Base-by-base conservation (phyloP, 345 rosid genomes). In the Erodium maritimum region DNA sequence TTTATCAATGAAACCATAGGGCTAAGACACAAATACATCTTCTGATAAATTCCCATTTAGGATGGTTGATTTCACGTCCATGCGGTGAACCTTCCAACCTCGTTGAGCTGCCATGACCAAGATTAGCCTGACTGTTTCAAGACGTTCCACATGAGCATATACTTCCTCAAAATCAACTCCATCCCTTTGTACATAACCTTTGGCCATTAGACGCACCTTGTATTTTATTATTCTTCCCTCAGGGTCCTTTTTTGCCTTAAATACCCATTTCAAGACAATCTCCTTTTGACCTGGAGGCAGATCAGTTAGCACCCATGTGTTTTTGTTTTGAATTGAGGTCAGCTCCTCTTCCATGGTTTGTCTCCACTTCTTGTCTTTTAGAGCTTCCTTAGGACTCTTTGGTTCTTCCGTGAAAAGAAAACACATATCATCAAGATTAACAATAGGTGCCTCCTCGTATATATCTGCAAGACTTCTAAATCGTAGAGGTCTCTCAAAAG, bases 251-350 rank as follows among this genome's bases (percentile, higher is more conserved):
- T 29, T 29, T 11, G 9, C 1, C 4, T 67, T 61, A 17, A 17
- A 67, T 1, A 61, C 57, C 53, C 61, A 55, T 23, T 67, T 61
- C 4, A 67, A 8, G 2, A 18, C 57, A n/a, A 67, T 57, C 0
- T 23, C 5, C 34, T 61, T 50, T 1, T 56, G 42, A 7, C 62
- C 57, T 13, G 21, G 1, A 11, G n/a, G 51, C 17, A 57, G 52
- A 1, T 19, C 5, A 2, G 9, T 14, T 0, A 65, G 50, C 19
- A 57, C 68, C 57, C 61, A 57, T 20, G 48, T 65, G 5, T 29
- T 23, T 48, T 65, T 65, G 17, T n/a, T 50, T 17, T 65, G 19
- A 8, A 58, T 57, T 2, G 14, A 1, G 23, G 11, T 23, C 2
- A 64, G 20, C 22, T 64, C 56, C 20, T 55, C 6, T 12, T 64